phyloP scores from a whole-genome alignment of 192 early-diverging fungal genomes.

The Coemansia sp. region DNA sequence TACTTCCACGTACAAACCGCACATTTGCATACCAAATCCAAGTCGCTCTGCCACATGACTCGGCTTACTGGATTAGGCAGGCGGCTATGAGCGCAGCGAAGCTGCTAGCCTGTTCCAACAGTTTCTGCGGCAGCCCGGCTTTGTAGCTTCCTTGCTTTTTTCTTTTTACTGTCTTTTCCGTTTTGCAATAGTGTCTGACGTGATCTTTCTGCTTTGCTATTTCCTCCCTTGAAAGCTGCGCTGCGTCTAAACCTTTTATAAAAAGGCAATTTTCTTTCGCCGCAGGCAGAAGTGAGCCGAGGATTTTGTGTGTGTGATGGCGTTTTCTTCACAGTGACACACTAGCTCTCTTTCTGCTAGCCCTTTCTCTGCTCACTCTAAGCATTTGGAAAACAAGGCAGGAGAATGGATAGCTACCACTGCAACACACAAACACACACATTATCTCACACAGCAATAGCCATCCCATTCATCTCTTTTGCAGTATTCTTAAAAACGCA shows the following conservation, averaged over 20 bases:
- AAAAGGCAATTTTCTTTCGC: not conserved
- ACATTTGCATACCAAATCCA: not conserved
- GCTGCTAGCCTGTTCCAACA: not conserved
- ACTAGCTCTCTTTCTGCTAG: not conserved
- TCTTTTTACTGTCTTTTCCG: not conserved
- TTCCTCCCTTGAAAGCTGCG: not conserved
- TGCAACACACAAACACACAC: no score
- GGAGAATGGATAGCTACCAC: no score
- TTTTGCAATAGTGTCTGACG: constrained; percentile 1
- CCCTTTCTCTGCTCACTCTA: not conserved
- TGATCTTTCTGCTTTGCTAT: constrained; percentile 1
- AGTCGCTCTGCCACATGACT: not conserved
- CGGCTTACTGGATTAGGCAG: not conserved
- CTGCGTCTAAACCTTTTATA: not conserved
- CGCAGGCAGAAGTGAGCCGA: not conserved
- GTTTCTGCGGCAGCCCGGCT: not conserved
- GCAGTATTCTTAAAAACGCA: no score
- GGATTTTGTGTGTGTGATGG: not conserved
- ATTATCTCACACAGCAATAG: not conserved
- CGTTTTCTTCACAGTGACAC: not conserved
- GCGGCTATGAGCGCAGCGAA: not conserved
- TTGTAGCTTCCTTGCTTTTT: no score
- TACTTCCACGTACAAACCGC: not conserved
- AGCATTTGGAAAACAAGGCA: not conserved
- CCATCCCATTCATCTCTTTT: not conserved